Conservation (phyloP, 1,284 basidiomycete species). For the Ustilago hordei region DNA sequence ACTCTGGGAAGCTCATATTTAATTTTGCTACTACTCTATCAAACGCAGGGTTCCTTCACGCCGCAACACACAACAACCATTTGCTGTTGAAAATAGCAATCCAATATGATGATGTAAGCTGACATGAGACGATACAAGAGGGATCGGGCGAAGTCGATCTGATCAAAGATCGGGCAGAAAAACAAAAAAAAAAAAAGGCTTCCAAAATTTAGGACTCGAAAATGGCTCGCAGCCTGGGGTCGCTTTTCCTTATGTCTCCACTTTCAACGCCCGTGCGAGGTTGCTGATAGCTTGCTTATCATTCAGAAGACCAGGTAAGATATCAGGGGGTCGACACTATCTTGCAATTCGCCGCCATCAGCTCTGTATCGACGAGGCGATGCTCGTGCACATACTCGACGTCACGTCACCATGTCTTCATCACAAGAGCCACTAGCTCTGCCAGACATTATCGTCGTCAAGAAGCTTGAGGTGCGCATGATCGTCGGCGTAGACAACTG, state of each 20-base stretch:
- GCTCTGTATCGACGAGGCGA: too few relatives aligned
- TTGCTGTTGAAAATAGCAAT: too few relatives aligned
- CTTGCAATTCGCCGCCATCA: not conserved
- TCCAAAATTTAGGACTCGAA: conserved; percentile 2
- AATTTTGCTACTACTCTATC: too few relatives aligned
- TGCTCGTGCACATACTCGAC: conserved; percentile 1
- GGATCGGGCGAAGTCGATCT: too few relatives aligned
- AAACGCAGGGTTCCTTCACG: too few relatives aligned
- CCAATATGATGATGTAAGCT: too few relatives aligned
- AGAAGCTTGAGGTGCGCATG: conserved; percentile 61
- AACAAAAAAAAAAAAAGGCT: not conserved
- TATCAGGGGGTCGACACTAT: not conserved
- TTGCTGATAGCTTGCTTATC: not conserved
- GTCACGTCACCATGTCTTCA: conserved; percentile 18
- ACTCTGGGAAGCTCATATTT: too few relatives aligned
- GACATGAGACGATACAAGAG: too few relatives aligned
- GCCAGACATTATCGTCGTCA: conserved; percentile 61
- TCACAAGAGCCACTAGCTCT: conserved; percentile 27
- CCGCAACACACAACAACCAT: too few relatives aligned
- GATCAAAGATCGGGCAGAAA: too few relatives aligned
- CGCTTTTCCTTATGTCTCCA: not conserved
- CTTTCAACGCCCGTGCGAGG: not conserved
- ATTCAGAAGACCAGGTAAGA: too few relatives aligned
- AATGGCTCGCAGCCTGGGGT: not conserved
- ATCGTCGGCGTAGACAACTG: conserved; percentile 65